These are phyloP conservation scores for Mucor saturninus DNA, from an alignment of 371 early-diverging fungal species.

Conservation along the genomic window DNA sequence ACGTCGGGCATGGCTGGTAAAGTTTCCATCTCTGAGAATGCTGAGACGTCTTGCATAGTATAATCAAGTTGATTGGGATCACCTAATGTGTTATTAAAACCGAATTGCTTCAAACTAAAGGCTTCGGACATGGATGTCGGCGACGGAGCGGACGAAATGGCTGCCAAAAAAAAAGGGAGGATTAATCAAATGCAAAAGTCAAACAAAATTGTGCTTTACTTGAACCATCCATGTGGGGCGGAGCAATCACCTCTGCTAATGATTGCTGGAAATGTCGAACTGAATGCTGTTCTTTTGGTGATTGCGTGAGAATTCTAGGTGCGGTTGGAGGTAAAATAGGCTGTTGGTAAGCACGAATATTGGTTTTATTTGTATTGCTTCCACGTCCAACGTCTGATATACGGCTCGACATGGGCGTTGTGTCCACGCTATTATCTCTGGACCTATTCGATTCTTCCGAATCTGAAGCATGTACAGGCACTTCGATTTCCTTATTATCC, in stretches of 20 bases:
- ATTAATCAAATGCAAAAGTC: neutral
- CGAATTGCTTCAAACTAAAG: conserved; percentile 52
- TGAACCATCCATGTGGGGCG: conserved; percentile 26
- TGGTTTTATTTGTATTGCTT: neutral
- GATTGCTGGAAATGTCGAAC: conserved; percentile 14
- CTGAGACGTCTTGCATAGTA: conserved; percentile 23
- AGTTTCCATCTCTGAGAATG: conserved; percentile 24
- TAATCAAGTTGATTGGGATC: conserved; percentile 28
- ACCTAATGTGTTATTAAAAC: conserved; percentile 35
- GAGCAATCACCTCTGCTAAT: conserved; percentile 29
- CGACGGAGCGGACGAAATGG: conserved; percentile 23
- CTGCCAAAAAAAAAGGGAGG: neutral
- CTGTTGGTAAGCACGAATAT: neutral
- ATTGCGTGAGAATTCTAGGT: neutral
- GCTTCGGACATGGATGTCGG: conserved; percentile 43
- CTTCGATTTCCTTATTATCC: conserved; percentile 44
- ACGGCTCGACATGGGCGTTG: conserved; percentile 13
- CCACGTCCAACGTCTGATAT: conserved; percentile 37
- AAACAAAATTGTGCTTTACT: conserved; percentile 9
- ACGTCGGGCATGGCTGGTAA: conserved; percentile 25
- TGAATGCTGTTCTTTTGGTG: conserved; percentile 20
- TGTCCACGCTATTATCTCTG: conserved; percentile 13
- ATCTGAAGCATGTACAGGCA: conserved; percentile 19
- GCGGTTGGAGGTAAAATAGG: neutral
- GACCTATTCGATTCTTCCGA: conserved; percentile 14